Evolutionary conservation across 345 rosid genomes (phyloP), one percentile per base, ranked within the genome.

Genomic region (Tarenaya hassleriana): DNA sequence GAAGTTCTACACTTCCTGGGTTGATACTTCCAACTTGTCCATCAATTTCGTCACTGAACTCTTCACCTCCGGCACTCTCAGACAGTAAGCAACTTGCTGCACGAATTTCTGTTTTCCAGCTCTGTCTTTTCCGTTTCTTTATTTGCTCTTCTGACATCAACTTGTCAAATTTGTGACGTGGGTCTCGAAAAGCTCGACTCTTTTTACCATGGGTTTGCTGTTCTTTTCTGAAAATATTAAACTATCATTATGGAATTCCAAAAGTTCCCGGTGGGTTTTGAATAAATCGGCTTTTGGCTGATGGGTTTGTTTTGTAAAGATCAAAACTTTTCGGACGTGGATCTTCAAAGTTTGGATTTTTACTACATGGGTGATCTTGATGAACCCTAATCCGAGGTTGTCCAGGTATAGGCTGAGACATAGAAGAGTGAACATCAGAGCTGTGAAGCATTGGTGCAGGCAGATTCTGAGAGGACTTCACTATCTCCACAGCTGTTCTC

Each of bases 41-140:
- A 83, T 92, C 79, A 92, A 88, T 68, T 92, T 92, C 61, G 97
- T 92, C 21, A 92, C 97, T 27, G 97, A 92, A 52, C 81, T 88
- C 88, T 92, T 92, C 76, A 83, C 89, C 62, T 85, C 97, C 47
- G 95, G 97, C 46, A 92, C 97, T 55, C 86, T 92, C 48, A 88
- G 87, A 65, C 91, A 85, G 95, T 92, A 72, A 82, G 83, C 61
- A 41, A 38, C 7, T 34, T 41, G 18, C 14, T 39, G 1, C 7
- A 17, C 10, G 7, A 9, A 19, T 8, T 18, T 37, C 43, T 17
- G 29, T 41, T 37, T 19, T 5, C 17, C 8, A 19, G 27, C 13
- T 33, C 7, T 32, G 40, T 47, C 58, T 6, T 24, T 13, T 34
- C 7, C 4, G 17, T 41, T 31, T 44, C 1, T 55, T 51, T n/a